Evolutionary conservation across 129 eudicot genomes (phyloP), one percentile per base, ranked within the genome.

Genomic region (Flaveria brownii): DNA sequence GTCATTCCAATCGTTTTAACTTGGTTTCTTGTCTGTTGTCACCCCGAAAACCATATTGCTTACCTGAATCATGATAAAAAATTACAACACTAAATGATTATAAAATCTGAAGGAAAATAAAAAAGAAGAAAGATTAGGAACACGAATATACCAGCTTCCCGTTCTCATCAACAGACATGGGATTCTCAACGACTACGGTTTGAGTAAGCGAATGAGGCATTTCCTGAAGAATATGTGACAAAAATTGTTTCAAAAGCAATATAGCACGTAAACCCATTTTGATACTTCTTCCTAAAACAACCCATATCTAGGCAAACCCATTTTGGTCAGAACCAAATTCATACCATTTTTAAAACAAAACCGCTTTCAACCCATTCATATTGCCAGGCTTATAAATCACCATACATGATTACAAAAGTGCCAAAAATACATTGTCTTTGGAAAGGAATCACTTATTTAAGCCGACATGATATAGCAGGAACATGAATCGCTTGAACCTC

Each of bases 11-110:
- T 4, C 17, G 13, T 77, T 78, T 76, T 73, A 76, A 7, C 9
- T 65, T 66, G 63, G 73, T 77, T 80, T 83, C 80, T 83, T 84
- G 73, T 83, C 87, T 9, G 91, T 86, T 9, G 94, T 89, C 49
- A 89, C 94, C 6, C 94, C 94, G 69, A 89, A 91, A 1, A 86
- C 94, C 22, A 89, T 91, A 77, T 89, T 89, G 84, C 91, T 89
- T 51, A 89, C 96, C 96, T 89, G 71, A 7, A 54, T 74, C 62
- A 59, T 57, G 30, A 47, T 62, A 18, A 16, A 56, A 28, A 28
- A 10, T 57, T 16, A 28, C 41, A 57, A 77, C 50, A 43, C 30
- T 55, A 47, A 49, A 50, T 0, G 6, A 62, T 47, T 33, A 22
- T 51, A 16, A 50, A 26, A 68, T 45, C 6, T 16, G 22, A 16